These are phyloP conservation scores for Rubroboletus pulcherrimus DNA, from an alignment of 768 basidiomycete genomes.

Conservation along the genomic window DNA sequence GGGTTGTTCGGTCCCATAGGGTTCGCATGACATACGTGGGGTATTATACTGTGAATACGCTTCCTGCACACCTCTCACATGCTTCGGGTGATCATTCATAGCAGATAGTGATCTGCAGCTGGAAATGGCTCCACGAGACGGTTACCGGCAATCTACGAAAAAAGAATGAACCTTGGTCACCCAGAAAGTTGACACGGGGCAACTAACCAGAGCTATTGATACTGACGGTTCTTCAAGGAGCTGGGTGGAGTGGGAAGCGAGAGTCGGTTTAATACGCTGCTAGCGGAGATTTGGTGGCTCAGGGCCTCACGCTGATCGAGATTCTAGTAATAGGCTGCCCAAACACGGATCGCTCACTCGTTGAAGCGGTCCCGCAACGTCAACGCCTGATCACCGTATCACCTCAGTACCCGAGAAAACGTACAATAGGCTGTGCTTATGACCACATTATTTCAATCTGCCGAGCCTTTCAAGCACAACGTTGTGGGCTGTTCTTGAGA, in stretches of 20 bases:
- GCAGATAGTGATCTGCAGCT: not conserved
- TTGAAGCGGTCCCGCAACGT: not conserved
- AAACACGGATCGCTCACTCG: slow-evolving; percentile 4
- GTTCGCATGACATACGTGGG: slow-evolving; percentile 14
- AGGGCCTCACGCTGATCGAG: not conserved
- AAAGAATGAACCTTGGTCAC: not conserved
- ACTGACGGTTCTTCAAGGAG: not conserved
- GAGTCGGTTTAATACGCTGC: not conserved
- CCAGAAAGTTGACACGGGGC: not conserved
- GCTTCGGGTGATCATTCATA: slow-evolving; percentile 1
- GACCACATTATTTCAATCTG: not conserved
- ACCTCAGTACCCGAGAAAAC: not conserved
- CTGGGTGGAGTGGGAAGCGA: not conserved
- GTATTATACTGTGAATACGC: slow-evolving; percentile 2
- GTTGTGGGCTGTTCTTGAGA: not conserved
- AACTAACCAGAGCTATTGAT: slow-evolving; percentile 7
- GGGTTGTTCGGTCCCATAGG: not conserved
- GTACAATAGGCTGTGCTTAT: not conserved
- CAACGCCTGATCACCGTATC: not conserved
- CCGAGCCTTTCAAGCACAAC: not conserved
- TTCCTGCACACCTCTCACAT: not conserved
- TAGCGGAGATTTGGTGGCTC: not conserved
- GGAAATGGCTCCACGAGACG: not conserved
- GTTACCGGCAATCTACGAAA: not conserved
- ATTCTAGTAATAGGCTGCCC: not conserved